phyloP scores from a whole-genome alignment of 169 alveolate genomes.

The Plasmodium coatneyi region DNA sequence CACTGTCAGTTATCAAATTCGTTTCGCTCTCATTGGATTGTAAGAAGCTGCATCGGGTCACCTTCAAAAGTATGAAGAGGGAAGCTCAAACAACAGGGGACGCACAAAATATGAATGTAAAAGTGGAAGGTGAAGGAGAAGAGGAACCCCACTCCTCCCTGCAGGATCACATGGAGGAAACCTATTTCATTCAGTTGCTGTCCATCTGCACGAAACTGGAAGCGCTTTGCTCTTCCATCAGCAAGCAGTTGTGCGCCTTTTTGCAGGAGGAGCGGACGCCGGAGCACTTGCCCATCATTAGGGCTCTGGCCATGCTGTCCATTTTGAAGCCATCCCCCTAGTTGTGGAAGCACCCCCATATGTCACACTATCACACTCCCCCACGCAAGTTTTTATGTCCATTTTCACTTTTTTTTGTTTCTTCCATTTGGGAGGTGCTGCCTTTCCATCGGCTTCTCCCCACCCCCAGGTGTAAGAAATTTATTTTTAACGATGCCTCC shows the following conservation, averaged over 20 bases:
- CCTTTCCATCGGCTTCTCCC: background rate
- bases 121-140: background rate
- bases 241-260: conserved; percentile 55
- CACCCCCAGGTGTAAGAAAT: background rate
- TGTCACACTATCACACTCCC: background rate
- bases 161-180: conserved; percentile 26
- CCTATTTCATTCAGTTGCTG: conserved; percentile 26
- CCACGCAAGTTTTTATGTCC: background rate
- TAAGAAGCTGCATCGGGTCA: conserved; percentile 17
- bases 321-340: conserved; percentile 49
- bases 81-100: background rate
- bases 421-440: background rate
- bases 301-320: conserved; percentile 44
- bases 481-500: background rate
- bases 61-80: conserved; percentile 1
- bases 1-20: conserved; percentile 49
- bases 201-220: conserved; percentile 53
- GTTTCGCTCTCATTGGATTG: conserved; percentile 56
- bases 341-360: background rate
- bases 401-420: background rate
- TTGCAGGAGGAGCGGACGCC: conserved; percentile 37
- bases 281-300: conserved; percentile 45
- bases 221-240: conserved; percentile 66
- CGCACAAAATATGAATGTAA: background rate
- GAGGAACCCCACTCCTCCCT: background rate